Conservation (phyloP, 352 stramenopile species). For the Phytophthora brassicae region DNA sequence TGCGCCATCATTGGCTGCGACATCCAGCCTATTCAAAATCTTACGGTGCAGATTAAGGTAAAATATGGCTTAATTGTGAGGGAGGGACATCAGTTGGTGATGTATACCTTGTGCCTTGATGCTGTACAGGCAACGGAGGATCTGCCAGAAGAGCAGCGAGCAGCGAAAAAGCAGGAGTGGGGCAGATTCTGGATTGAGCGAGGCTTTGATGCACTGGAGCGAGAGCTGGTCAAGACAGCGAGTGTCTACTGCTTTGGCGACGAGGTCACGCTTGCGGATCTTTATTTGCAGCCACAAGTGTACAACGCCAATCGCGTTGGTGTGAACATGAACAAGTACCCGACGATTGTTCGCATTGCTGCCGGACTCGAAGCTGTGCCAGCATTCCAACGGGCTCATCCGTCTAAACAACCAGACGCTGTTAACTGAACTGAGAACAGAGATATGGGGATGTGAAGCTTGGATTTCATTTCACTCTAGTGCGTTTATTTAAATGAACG, state of each 20-base stretch:
- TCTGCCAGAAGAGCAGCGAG: constrained; percentile 57
- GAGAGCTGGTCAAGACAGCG: constrained; percentile 50
- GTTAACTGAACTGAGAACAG: constrained; percentile 6
- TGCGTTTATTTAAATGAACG: constrained; percentile 27
- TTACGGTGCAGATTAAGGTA: constrained; percentile 71
- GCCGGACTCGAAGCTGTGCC: constrained; percentile 57
- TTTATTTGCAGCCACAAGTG: constrained; percentile 91
- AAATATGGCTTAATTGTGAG: background rate
- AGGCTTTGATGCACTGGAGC: constrained; percentile 86
- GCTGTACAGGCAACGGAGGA: constrained; percentile 32
- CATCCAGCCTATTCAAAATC: constrained; percentile 92
- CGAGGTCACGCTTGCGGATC: constrained; percentile 86
- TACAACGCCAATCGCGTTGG: constrained; percentile 91
- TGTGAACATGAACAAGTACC: constrained; percentile 90
- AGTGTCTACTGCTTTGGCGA: constrained; percentile 77
- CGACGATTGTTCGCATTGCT: constrained; percentile 83
- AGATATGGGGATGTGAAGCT: too few relatives aligned
- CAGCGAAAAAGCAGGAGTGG: constrained; percentile 47
- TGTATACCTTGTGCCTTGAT: background rate
- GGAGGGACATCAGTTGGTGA: background rate
- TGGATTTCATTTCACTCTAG: constrained; percentile 21
- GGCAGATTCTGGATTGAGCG: constrained; percentile 72
- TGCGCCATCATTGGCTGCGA: constrained; percentile 91
- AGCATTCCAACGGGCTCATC: constrained; percentile 84
- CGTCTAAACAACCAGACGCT: constrained; percentile 77